Percentiles rank a stretch among this genome's conserved stretches.
These are phyloP conservation scores for Zopfia rhizophila DNA, from an alignment of 2,329 filamentous ascomycete genomes.

Conservation along the genomic window DNA sequence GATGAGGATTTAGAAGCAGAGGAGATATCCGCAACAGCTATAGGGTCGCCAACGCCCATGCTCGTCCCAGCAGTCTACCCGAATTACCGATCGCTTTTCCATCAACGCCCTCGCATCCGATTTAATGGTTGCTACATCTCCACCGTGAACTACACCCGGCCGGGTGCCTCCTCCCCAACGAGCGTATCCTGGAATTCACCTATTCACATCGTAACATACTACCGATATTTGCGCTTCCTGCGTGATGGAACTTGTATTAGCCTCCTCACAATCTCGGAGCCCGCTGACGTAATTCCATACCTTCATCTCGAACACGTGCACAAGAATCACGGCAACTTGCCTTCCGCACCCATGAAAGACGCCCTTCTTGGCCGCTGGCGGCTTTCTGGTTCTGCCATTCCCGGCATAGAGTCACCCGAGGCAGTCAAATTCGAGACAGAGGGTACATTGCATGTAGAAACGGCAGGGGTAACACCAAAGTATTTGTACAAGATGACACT, in stretches of 20 bases:
- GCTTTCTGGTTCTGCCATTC: conserved; percentile 62
- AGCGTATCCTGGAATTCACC: conserved; percentile 80
- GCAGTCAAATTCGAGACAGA: conserved; percentile 38
- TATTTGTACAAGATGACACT: conserved; percentile 90
- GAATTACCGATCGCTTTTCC: conserved; percentile 75
- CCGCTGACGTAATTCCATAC: conserved; percentile 86
- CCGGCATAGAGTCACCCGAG: conserved; percentile 20
- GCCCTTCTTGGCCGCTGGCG: conserved; percentile 75
- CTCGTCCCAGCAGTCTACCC: conserved; percentile 51
- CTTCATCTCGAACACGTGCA: conserved; percentile 76
- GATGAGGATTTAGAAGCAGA: conserved; percentile 25
- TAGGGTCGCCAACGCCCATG: conserved; percentile 38
- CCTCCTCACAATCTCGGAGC: conserved; percentile 82
- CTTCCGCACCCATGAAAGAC: conserved; percentile 71
- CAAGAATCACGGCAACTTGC: conserved; percentile 54
- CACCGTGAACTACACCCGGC: conserved; percentile 92
- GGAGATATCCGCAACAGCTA: conserved; percentile 9
- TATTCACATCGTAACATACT: conserved; percentile 97
- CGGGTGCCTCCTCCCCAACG: conserved; percentile 77
- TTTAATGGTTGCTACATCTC: conserved; percentile 98
- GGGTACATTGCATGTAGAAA: conserved; percentile 76
- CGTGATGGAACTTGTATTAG: conserved; percentile 86
- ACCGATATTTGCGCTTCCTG: conserved; percentile 95
- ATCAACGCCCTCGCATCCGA: conserved; percentile 82
- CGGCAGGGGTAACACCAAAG: conserved; percentile 79